These are phyloP conservation scores for Exutisphaerella laricina DNA, from an alignment of 2,329 filamentous ascomycete genomes.

Conservation along the genomic window DNA sequence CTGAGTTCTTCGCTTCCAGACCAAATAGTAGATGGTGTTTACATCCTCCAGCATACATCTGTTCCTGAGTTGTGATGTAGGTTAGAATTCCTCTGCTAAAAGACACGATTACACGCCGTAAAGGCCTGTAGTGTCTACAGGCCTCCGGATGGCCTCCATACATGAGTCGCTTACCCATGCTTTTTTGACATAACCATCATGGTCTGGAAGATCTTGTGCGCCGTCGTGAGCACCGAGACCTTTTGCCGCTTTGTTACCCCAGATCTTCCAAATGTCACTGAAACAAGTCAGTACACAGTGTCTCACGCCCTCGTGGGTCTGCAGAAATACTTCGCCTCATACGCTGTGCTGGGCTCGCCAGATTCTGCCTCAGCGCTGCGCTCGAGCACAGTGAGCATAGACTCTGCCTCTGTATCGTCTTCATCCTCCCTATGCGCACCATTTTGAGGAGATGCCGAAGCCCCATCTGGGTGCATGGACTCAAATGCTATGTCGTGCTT, in stretches of 20 bases:
- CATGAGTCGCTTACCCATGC: too few relatives aligned
- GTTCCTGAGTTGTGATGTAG: too few relatives aligned
- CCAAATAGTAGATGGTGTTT: constrained; percentile 52
- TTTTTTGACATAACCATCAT: not conserved
- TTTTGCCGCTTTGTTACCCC: not conserved
- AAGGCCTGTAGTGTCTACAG: too few relatives aligned
- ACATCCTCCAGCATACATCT: constrained; percentile 14
- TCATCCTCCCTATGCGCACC: not conserved
- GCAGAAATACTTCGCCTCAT: constrained; percentile 22
- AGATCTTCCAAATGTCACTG: not conserved
- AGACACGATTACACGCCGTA: too few relatives aligned
- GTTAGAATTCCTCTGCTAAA: too few relatives aligned
- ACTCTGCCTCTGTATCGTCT: not conserved
- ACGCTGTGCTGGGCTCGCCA: constrained; percentile 3
- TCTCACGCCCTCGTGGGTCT: too few relatives aligned
- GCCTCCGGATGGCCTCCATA: too few relatives aligned
- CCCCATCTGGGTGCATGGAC: constrained; percentile 45
- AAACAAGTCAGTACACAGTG: too few relatives aligned
- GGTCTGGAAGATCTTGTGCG: not conserved
- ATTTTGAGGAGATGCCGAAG: not conserved
- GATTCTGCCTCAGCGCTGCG: not conserved
- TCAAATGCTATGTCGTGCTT: constrained; percentile 66
- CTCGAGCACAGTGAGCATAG: not conserved
- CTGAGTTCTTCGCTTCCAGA: constrained; percentile 35
- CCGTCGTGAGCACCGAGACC: not conserved